A percentile compares a stretch with the other conserved stretches of the same genome.
phyloP scores from a whole-genome alignment of 2,329 filamentous ascomycete species.

The Phyllosticta paracitricarpa region DNA sequence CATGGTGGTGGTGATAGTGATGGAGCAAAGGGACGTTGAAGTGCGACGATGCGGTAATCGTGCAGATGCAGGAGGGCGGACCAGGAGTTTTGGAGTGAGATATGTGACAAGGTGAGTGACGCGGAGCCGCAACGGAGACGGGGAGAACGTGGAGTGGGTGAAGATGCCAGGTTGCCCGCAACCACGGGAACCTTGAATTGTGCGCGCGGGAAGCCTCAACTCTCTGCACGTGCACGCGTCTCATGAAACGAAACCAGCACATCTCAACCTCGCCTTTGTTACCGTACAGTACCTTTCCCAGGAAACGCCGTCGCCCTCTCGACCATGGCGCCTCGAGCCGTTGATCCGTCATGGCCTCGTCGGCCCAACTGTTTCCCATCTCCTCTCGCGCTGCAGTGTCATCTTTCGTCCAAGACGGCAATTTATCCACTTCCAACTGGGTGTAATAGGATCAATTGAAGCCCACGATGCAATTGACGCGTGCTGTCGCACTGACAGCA shows the following conservation, averaged over 20 bases:
- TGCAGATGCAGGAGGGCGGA: constrained; percentile 1
- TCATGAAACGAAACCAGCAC: not conserved
- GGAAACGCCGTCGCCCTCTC: not conserved
- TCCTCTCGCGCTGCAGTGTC: not conserved
- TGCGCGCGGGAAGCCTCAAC: not conserved
- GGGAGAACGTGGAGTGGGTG: not conserved
- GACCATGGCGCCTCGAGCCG: not conserved
- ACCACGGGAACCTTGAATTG: not conserved
- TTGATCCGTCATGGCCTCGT: not conserved
- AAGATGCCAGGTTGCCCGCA: not conserved
- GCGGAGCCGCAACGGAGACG: not conserved
- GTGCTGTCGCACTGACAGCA: not conserved
- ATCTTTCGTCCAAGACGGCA: not conserved
- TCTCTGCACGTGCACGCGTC: not conserved
- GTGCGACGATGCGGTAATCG: constrained; percentile 11
- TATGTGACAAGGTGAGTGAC: not conserved
- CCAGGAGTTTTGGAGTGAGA: not conserved
- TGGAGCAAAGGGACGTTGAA: not conserved
- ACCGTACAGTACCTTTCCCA: not conserved
- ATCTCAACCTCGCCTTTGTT: not conserved
- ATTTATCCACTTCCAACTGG: not conserved
- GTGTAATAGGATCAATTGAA: not conserved
- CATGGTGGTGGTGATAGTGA: constrained; percentile 1
- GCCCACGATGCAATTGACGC: not conserved
- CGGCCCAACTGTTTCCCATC: not conserved